Evolutionary conservation across 2,329 filamentous ascomycete genomes (phyloP).

Genomic region (Apiospora rasikravindrae): DNA sequence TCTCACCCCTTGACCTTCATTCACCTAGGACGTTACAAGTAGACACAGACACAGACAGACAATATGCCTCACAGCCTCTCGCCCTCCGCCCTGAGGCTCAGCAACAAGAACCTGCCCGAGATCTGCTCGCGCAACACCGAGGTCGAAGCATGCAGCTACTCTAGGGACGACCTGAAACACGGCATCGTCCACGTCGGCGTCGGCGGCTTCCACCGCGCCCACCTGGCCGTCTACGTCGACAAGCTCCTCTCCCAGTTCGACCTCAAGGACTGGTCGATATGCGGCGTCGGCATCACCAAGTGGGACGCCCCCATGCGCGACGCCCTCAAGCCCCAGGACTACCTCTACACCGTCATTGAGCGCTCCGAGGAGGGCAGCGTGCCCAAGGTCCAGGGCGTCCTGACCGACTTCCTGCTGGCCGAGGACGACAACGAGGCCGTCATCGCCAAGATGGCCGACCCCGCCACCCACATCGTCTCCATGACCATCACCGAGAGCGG

Average conservation of each 20-base stretch:
- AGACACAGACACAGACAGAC: neutral
- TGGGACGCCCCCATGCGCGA: conserved; percentile 58
- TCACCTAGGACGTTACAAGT: neutral
- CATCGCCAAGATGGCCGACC: conserved; percentile 59
- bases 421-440: conserved; percentile 57
- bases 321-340: conserved; percentile 51
- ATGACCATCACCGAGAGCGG: conserved; percentile 62
- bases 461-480: conserved; percentile 59
- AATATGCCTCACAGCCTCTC: conserved; percentile 18
- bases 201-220: conserved; percentile 60
- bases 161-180: conserved; percentile 53
- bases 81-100: conserved; percentile 42
- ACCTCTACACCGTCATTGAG: conserved; percentile 60
- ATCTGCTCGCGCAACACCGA: conserved; percentile 31
- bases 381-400: conserved; percentile 56
- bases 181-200: conserved; percentile 61
- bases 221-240: conserved; percentile 58
- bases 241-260: conserved; percentile 52
- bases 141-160: conserved; percentile 49
- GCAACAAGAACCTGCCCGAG: conserved; percentile 43
- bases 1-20: neutral
- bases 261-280: conserved; percentile 54
- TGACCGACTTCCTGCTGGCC: conserved; percentile 58
- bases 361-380: conserved; percentile 56
- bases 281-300: conserved; percentile 56